Evolutionary conservation across 2,329 filamentous ascomycete species (phyloP).

Genomic region (Aspergillus carbonarius): DNA sequence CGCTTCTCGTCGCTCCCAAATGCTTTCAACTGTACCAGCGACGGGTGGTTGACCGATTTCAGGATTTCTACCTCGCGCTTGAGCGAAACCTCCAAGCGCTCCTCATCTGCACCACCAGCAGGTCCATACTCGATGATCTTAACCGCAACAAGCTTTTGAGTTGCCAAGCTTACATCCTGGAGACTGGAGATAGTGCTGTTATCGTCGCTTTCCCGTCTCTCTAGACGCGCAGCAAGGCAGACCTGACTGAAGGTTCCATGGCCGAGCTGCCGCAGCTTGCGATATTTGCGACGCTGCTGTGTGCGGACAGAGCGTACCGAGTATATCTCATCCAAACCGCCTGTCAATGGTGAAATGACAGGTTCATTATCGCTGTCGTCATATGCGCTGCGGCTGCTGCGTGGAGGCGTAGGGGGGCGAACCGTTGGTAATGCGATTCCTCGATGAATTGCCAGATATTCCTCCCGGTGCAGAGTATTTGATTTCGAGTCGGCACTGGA

Average conservation of each 20-base stretch:
- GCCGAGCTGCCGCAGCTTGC: constrained; percentile 75
- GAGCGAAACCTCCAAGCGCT: constrained; percentile 87
- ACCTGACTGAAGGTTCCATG: constrained; percentile 96
- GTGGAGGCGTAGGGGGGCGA: constrained; percentile 75
- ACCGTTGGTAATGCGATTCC: constrained; percentile 64
- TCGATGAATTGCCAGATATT: constrained; percentile 74
- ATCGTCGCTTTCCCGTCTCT: constrained; percentile 45
- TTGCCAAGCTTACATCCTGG: constrained; percentile 35
- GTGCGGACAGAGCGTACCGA: constrained; percentile 66
- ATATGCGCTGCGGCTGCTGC: constrained; percentile 63
- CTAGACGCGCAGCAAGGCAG: constrained; percentile 81
- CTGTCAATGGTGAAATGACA: constrained; percentile 23
- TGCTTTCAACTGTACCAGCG: constrained; percentile 84
- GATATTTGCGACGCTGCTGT: constrained; percentile 72
- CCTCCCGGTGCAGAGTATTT: constrained; percentile 66
- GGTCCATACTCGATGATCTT: constrained; percentile 96
- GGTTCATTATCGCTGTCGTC: constrained; percentile 52
- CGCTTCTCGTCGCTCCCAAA: constrained; percentile 82
- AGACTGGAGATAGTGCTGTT: constrained; percentile 8
- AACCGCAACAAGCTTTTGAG: constrained; percentile 84
- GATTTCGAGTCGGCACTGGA: constrained; percentile 43
- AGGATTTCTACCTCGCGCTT: constrained; percentile 96
- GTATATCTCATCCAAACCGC: constrained; percentile 59
- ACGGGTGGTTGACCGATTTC: constrained; percentile 82
- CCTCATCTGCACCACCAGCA: constrained; percentile 87